Base-by-base conservation (phyloP, 2,329 filamentous ascomycete species). In the Verticillium dahliae region DNA sequence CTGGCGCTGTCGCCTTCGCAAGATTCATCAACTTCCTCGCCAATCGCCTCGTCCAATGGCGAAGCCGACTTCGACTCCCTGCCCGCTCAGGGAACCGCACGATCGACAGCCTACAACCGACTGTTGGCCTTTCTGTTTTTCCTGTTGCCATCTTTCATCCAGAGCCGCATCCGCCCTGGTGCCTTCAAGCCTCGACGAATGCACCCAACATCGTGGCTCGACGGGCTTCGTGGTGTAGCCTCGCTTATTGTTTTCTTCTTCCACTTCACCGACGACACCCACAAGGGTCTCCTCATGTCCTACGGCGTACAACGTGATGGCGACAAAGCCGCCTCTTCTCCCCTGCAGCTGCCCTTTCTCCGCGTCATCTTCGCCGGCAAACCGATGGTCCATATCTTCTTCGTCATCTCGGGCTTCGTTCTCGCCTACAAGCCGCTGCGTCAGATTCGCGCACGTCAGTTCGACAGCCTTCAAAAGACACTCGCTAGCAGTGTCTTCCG, bases 381-480 rank as follows among this genome's bases (percentile, higher is more conserved):
- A 18, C 77, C 79, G 9, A 79, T 80, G 77, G 80, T 82, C 2
- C 76, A 80, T 66, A 75, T 82, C 56, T 82, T 82, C 69, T 82
- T 82, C 68, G 75, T 82, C 65, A 79, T 82, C 39, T 81, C 79
- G 1, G 80, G 80, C 41, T 81, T 79, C 63, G 79, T 76, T 3
- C 72, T 82, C 27, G 75, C 78, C 7, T 74, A 75, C 65, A 78
- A 78, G 64, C 76, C 79, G 2, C 68, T 82, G 33, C 72, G 74
- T 59, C 71, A 74, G 37, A 73, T 79, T 7, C 77, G 76, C 60
- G 67, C 71, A 10, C 71, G 75, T 45, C 71, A 78, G 61, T 70
- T 72, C 59, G 71, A 72, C 15, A 70, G 71, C 9, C 74, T 76
- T 59, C 73, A 73, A 60, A 69, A 71, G 4, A 74, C 75, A 2